These are phyloP conservation scores for Suillus sp. DNA, from an alignment of 768 basidiomycete genomes.

Conservation along the genomic window DNA sequence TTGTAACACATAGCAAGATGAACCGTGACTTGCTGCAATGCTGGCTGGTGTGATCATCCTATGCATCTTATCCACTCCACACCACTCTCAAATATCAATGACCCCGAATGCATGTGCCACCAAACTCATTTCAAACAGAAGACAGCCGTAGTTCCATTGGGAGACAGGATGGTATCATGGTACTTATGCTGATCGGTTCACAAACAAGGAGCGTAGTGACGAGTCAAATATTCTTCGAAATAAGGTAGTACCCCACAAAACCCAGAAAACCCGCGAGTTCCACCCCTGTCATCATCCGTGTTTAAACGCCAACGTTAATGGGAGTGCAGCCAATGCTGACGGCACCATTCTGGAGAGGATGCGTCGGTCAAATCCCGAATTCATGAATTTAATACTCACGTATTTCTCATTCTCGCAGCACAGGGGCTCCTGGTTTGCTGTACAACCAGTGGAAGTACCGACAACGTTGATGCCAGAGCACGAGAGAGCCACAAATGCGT, in stretches of 20 bases:
- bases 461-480: conserved; percentile 6
- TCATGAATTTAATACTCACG: neutral
- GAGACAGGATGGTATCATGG: neutral
- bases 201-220: neutral
- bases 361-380: neutral
- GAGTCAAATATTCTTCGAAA: neutral
- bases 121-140: neutral
- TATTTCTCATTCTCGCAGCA: conserved; percentile 10
- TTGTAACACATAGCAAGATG: no score
- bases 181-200: neutral
- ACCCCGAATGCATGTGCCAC: no score
- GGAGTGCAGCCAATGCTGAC: neutral
- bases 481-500: neutral
- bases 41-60: no score
- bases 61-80: no score
- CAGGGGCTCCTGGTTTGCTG: conserved; percentile 3
- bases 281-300: neutral
- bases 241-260: neutral
- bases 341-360: neutral
- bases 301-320: neutral
- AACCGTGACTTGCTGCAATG: no score
- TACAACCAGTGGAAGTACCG: neutral
- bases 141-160: neutral
- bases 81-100: no score
- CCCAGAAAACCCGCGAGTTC: neutral